Conservation (phyloP, 2,329 filamentous ascomycete species). For the Mycosphaerella sp. region DNA sequence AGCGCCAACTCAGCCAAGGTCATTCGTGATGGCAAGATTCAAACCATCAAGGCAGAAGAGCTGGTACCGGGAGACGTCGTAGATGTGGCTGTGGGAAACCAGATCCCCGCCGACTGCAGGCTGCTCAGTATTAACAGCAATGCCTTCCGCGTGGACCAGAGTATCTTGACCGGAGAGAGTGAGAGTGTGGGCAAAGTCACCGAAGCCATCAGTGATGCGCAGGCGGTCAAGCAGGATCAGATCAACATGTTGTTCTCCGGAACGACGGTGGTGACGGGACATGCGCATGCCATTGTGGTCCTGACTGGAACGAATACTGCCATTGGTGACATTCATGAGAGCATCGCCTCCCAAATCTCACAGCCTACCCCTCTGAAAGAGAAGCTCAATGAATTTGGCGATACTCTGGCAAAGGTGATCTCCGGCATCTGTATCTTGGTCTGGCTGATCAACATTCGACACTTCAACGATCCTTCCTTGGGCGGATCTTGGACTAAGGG, state of each 20-base stretch:
- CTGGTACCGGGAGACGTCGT: slow-evolving; percentile 92
- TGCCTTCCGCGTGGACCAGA: slow-evolving; percentile 93
- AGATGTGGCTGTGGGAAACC: slow-evolving; percentile 79
- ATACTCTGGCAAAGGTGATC: slow-evolving; percentile 93
- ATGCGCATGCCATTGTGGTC: slow-evolving; percentile 84
- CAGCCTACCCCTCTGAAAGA: slow-evolving; percentile 96
- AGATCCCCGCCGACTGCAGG: slow-evolving; percentile 91
- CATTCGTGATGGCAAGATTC: slow-evolving; percentile 72
- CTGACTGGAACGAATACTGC: slow-evolving; percentile 85
- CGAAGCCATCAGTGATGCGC: slow-evolving; percentile 61
- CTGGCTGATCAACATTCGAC: slow-evolving; percentile 96
- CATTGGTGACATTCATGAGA: slow-evolving; percentile 98
- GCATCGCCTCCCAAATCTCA: slow-evolving; percentile 95
- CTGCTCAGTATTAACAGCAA: slow-evolving; percentile 89
- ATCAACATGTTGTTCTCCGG: slow-evolving; percentile 97
- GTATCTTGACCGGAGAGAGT: slow-evolving; percentile 93
- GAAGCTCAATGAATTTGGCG: slow-evolving; percentile 97
- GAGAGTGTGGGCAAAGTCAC: slow-evolving; percentile 90
- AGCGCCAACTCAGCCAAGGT: slow-evolving; percentile 97
- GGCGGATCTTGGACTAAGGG: slow-evolving; percentile 85
- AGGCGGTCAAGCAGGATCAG: slow-evolving; percentile 95
- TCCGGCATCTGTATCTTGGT: slow-evolving; percentile 94
- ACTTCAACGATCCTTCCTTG: slow-evolving; percentile 92
- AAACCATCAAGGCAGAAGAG: slow-evolving; percentile 89
- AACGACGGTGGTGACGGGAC: slow-evolving; percentile 91